phyloP scores from a whole-genome alignment of 495 filamentous ascomycete genomes.

The Pseudomonodictys pantanalensis region DNA sequence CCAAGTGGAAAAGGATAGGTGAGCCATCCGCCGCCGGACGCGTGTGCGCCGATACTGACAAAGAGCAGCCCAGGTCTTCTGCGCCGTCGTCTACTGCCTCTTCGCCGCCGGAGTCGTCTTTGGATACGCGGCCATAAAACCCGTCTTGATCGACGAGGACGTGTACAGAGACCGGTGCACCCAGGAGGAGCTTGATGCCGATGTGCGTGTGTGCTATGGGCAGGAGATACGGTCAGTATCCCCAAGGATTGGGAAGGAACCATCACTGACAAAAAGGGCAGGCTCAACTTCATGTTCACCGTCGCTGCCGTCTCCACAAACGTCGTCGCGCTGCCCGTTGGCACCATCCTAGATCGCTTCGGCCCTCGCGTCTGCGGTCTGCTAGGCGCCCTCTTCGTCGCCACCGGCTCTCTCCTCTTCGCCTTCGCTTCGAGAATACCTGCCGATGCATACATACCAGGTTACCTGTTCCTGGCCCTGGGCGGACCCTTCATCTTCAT shows the following conservation, averaged over 20 bases:
- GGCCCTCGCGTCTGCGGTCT: conserved; percentile 76
- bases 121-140: conserved; percentile 81
- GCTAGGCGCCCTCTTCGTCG: conserved; percentile 65
- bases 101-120: conserved; percentile 78
- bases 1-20: conserved; percentile 52
- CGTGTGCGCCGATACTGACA: neutral
- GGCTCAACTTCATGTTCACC: conserved; percentile 89
- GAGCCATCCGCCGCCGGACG: conserved; percentile 12
- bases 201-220: conserved; percentile 62
- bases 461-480: conserved; percentile 77
- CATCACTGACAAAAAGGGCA: conserved; percentile 6
- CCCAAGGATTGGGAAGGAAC: neutral
- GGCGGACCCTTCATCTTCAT: conserved; percentile 92
- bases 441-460: conserved; percentile 72
- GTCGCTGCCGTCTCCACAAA: conserved; percentile 84
- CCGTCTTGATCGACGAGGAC: conserved; percentile 70
- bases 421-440: conserved; percentile 63
- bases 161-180: conserved; percentile 68
- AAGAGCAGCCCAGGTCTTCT: conserved; percentile 55
- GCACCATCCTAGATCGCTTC: conserved; percentile 79
- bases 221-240: conserved; percentile 66
- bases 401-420: conserved; percentile 67
- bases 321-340: conserved; percentile 77
- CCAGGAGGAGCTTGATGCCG: conserved; percentile 54
- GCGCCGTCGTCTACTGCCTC: conserved; percentile 77